phyloP scores from a whole-genome alignment of 768 basidiomycete species.

The Podaxis rugospora region DNA sequence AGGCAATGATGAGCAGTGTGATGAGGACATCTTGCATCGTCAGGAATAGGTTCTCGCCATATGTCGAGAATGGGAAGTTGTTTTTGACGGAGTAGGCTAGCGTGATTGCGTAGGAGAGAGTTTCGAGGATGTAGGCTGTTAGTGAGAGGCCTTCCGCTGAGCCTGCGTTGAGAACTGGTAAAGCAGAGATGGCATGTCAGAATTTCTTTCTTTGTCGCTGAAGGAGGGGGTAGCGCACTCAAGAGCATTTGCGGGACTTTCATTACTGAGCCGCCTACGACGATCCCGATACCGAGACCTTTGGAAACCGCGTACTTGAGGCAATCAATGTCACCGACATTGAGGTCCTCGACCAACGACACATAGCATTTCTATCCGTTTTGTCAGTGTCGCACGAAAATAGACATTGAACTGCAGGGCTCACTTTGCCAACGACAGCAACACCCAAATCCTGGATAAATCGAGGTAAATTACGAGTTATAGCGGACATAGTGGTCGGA shows the following conservation, averaged over 20 bases:
- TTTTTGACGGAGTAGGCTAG: conserved; percentile 84
- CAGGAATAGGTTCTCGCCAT: conserved; percentile 96
- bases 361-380: conserved; percentile 77
- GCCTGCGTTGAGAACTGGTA: conserved; percentile 58
- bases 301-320: conserved; percentile 92
- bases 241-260: conserved; percentile 93
- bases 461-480: conserved; percentile 5
- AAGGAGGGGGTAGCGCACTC: conserved; percentile 42
- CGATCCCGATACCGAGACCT: conserved; percentile 88
- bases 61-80: conserved; percentile 92
- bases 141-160: conserved; percentile 89
- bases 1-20: conserved; percentile 79
- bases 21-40: conserved; percentile 85
- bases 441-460: conserved; percentile 5
- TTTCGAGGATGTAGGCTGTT: conserved; percentile 86
- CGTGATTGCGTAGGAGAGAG: conserved; percentile 84
- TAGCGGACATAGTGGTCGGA: conserved; percentile 4
- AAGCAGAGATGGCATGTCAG: conserved; percentile 4
- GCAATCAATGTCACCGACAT: conserved; percentile 74
- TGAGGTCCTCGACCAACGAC: conserved; percentile 81
- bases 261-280: conserved; percentile 90
- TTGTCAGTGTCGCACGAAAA: not conserved
- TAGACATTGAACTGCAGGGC: not conserved
- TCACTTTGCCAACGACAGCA: conserved; percentile 4
- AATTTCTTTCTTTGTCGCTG: too few species aligned